Base-by-base conservation (phyloP, 2,329 filamentous ascomycete species). In the Rhytidhysteron rufulum region DNA sequence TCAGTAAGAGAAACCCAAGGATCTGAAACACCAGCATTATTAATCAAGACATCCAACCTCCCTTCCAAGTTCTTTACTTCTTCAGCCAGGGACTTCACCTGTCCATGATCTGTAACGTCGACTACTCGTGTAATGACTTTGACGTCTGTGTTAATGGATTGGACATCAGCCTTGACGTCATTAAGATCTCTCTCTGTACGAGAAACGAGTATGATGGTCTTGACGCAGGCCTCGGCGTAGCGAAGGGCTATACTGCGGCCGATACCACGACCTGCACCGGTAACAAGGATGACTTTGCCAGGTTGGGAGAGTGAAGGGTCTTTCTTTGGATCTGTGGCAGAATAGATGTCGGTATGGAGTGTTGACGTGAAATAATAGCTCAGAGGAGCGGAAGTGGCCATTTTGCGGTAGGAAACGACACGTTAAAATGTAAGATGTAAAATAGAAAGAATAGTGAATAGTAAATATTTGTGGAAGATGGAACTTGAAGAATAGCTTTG, bases 251-350 rank as follows among this genome's bases (percentile, higher is more conserved):
- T 76, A 11, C 71, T 68, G 3, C 65, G 65, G 5, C 80, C 79
- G 25, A 80, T 71, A 3, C 78, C 77, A 29, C 71, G 73, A 3
- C 72, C 75, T 0, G 72, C 77, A 7, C 78, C 79, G 1, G 71
- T 78, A 37, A 83, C 71, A 42, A 83, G 67, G 33, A 75, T 62
- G 4, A 60, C 53, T 45, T 69, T 69, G 22, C 65, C 65, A 9
- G 45, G 22, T 17, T 57, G 52, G 13, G 50, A 37, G 21, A 73
- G 66, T 44, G 72, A 49, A 5, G 33, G 35, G 25, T 58, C 52
- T 20, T 66, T 63, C 15, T 53, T 47, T 13, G 67, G 62, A 42
- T 70, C 60, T 53, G 82, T 80, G 42, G 62, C 65, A 0, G 71
- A 66, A 53, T 82, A 82, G 2, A 75, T 80, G 48, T 78, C 70